phyloP scores from a whole-genome alignment of 805 yeast species.

The Priceomyces fermenticarens region DNA sequence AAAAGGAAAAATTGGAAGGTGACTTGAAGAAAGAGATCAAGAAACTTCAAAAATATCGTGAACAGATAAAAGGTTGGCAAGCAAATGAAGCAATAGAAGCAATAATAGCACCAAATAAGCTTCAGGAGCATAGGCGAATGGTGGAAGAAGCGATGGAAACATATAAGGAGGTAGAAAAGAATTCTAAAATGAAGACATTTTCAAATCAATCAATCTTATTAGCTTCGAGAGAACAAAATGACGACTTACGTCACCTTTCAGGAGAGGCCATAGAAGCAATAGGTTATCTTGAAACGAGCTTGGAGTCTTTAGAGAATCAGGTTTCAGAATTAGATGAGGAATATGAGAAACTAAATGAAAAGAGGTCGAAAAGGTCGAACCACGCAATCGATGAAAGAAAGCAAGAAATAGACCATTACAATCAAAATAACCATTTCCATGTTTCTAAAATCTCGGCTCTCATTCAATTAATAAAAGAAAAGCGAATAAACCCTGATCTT shows the following conservation, averaged over 20 bases:
- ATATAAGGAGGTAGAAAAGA: slow-evolving; percentile 42
- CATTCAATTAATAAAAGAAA: slow-evolving; percentile 25
- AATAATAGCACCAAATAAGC: slow-evolving; percentile 21
- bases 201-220: slow-evolving; percentile 45
- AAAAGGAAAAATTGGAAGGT: slow-evolving; percentile 41
- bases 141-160: slow-evolving; percentile 47
- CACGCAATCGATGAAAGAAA: slow-evolving; percentile 37
- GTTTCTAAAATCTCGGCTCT: slow-evolving; percentile 31
- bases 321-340: slow-evolving; percentile 37
- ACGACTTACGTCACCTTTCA: slow-evolving; percentile 22
- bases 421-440: slow-evolving; percentile 34
- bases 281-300: slow-evolving; percentile 27
- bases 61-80: slow-evolving; percentile 45
- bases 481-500: slow-evolving; percentile 27
- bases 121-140: slow-evolving; percentile 35
- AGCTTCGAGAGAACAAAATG: slow-evolving; percentile 34
- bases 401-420: slow-evolving; percentile 34
- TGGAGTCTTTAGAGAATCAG: slow-evolving; percentile 32
- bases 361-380: slow-evolving; percentile 35
- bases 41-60: slow-evolving; percentile 44
- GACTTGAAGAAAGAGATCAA: slow-evolving; percentile 46
- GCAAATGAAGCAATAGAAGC: slow-evolving; percentile 30
- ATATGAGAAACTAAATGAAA: slow-evolving; percentile 37
- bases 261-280: slow-evolving; percentile 34
- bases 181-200: slow-evolving; percentile 41